Evolutionary conservation across 805 yeast genomes (phyloP).

Genomic region (Schwanniomyces polymorphus): DNA sequence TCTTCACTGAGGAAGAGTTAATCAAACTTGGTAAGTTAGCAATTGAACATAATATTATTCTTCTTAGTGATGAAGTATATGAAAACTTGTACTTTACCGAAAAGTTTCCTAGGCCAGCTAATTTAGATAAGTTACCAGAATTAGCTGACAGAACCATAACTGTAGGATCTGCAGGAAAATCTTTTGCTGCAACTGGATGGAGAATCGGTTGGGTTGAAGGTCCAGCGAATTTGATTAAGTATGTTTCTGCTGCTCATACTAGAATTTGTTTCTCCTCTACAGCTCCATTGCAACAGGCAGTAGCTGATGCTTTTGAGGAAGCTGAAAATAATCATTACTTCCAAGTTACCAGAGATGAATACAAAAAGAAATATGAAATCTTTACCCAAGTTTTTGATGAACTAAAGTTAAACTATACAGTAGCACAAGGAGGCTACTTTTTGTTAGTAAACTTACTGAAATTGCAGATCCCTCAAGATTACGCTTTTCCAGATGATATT

Average conservation of each 20-base stretch:
- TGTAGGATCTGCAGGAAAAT: conserved; percentile 96
- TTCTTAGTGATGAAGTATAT: conserved; percentile 93
- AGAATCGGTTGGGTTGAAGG: conserved; percentile 96
- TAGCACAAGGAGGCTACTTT: conserved; percentile 93
- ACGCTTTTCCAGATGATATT: conserved; percentile 70
- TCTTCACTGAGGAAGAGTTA: conserved; percentile 76
- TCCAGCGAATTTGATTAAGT: conserved; percentile 73
- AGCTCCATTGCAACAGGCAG: conserved; percentile 90
- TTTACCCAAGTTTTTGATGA: conserved; percentile 82
- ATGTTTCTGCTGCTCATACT: conserved; percentile 87
- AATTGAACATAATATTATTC: conserved; percentile 76
- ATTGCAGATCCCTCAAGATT: conserved; percentile 74
- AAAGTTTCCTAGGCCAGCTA: conserved; percentile 79
- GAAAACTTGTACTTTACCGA: conserved; percentile 78
- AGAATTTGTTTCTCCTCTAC: conserved; percentile 92
- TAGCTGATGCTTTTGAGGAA: conserved; percentile 68
- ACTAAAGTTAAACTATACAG: conserved; percentile 83
- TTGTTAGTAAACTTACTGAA: conserved; percentile 84
- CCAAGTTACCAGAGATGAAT: conserved; percentile 64
- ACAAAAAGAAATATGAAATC: conserved; percentile 68
- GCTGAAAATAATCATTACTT: conserved; percentile 70
- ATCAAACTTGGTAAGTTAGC: conserved; percentile 76
- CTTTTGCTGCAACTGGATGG: conserved; percentile 99
- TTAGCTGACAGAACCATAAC: conserved; percentile 77
- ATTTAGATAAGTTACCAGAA: conserved; percentile 65